phyloP scores from a whole-genome alignment of 2,329 filamentous ascomycete genomes.

The Cordyceps tenuipes region DNA sequence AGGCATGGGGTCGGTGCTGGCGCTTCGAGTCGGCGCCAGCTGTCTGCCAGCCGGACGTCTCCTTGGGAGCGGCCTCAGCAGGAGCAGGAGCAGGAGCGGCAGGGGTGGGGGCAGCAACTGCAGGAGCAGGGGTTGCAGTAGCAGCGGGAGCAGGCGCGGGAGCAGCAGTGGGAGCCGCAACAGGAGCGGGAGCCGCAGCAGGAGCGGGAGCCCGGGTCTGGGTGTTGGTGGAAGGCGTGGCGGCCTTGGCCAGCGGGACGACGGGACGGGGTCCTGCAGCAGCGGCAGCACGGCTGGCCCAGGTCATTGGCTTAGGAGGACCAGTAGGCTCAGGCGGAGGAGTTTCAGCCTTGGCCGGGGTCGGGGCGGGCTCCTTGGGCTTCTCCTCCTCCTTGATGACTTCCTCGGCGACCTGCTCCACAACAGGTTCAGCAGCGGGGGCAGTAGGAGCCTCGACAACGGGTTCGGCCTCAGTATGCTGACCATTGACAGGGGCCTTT shows the following conservation, averaged over 20 bases:
- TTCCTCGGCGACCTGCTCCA: conserved; percentile 48
- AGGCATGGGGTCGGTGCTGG: conserved; percentile 63
- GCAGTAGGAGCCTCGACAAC: conserved; percentile 15
- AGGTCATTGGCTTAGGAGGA: conserved; percentile 57
- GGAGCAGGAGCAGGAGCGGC: conserved; percentile 17
- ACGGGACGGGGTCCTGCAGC: conserved; percentile 46
- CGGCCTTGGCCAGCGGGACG: conserved; percentile 49
- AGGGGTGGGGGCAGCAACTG: conserved; percentile 23
- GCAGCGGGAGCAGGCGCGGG: conserved; percentile 32
- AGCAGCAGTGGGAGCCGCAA: conserved; percentile 39
- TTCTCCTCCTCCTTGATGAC: conserved; percentile 52
- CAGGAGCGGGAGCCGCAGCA: conserved; percentile 28
- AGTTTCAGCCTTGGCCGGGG: conserved; percentile 31
- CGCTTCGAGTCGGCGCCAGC: conserved; percentile 78
- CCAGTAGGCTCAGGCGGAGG: conserved; percentile 41
- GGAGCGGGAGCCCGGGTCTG: conserved; percentile 44
- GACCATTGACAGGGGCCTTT: conserved; percentile 15
- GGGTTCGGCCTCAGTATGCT: conserved; percentile 8
- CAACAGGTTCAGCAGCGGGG: conserved; percentile 18
- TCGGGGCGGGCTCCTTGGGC: conserved; percentile 55
- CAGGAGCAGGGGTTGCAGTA: conserved; percentile 36
- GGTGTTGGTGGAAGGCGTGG: conserved; percentile 38
- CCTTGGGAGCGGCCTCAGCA: conserved; percentile 36
- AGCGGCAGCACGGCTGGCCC: conserved; percentile 61
- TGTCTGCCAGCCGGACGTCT: conserved; percentile 67